Conservation (phyloP, 495 filamentous ascomycete genomes). For the Aeminium ludgeri region DNA sequence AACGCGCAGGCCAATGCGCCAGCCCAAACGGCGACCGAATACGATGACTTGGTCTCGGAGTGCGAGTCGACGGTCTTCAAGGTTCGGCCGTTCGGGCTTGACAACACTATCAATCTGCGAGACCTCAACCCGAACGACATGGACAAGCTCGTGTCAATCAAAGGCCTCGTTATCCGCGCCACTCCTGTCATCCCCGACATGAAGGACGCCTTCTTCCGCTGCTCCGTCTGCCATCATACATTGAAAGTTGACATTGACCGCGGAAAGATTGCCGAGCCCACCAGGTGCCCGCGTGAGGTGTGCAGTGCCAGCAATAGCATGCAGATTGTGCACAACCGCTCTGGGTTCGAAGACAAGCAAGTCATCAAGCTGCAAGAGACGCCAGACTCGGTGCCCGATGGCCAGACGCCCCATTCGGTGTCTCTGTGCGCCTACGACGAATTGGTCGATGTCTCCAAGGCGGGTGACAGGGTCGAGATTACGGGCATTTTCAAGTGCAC, state of each 20-base stretch:
- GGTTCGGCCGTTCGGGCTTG: conserved; percentile 79
- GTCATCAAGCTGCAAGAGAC: conserved; percentile 98
- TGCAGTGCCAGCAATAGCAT: conserved; percentile 84
- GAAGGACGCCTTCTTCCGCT: conserved; percentile 90
- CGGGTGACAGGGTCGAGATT: conserved; percentile 87
- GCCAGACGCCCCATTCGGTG: conserved; percentile 96
- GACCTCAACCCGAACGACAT: conserved; percentile 76
- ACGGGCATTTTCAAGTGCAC: conserved; percentile 94
- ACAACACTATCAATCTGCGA: conserved; percentile 75
- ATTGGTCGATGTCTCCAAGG: conserved; percentile 91
- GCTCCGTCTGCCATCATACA: conserved; percentile 78
- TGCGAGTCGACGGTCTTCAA: conserved; percentile 62
- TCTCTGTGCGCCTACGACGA: conserved; percentile 94
- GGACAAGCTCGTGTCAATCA: conserved; percentile 90
- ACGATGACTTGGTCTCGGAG: conserved; percentile 43
- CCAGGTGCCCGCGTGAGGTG: conserved; percentile 65
- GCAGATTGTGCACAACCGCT: conserved; percentile 96
- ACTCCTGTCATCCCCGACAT: conserved; percentile 96
- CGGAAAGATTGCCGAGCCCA: conserved; percentile 90
- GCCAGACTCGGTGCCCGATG: conserved; percentile 81
- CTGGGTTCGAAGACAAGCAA: conserved; percentile 88
- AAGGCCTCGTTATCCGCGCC: conserved; percentile 88
- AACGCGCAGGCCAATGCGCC: background rate
- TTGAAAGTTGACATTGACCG: conserved; percentile 82
- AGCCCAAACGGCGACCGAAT: conserved; percentile 19